Evolutionary conservation across 1,284 basidiomycete species (phyloP).

Genomic region (Ceratobasidium sp.): DNA sequence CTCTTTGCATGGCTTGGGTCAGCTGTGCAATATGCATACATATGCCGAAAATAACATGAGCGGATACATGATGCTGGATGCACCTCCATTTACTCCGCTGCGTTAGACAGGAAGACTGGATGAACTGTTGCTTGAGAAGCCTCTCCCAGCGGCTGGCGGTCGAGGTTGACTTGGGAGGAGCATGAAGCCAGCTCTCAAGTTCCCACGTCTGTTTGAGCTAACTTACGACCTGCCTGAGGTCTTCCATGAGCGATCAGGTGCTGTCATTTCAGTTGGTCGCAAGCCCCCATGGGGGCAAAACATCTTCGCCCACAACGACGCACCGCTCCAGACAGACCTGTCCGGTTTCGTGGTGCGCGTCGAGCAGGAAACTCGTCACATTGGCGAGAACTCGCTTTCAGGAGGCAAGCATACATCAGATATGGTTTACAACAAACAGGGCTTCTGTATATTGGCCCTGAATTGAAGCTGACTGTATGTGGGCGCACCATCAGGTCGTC

Average conservation of each 20-base stretch:
- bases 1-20: no score
- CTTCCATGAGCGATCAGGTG: not conserved
- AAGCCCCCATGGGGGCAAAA: not conserved
- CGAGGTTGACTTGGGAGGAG: not conserved
- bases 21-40: not conserved
- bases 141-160: constrained; percentile 6
- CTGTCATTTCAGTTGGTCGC: not conserved
- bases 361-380: not conserved
- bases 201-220: not conserved
- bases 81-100: not conserved
- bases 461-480: not conserved
- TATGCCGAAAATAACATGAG: not conserved
- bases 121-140: not conserved
- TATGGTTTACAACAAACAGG: not conserved
- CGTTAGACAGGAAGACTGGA: not conserved
- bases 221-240: not conserved
- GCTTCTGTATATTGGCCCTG: not conserved
- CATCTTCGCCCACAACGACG: constrained; percentile 3
- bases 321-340: not conserved
- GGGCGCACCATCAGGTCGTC: not conserved
- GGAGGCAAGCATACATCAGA: no score
- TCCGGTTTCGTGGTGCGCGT: not conserved
- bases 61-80: not conserved
- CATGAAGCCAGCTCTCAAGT: not conserved
- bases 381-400: not conserved